These are phyloP conservation scores for Sclerotinia subarctica DNA, from an alignment of 2,329 filamentous ascomycete genomes.

Conservation along the genomic window DNA sequence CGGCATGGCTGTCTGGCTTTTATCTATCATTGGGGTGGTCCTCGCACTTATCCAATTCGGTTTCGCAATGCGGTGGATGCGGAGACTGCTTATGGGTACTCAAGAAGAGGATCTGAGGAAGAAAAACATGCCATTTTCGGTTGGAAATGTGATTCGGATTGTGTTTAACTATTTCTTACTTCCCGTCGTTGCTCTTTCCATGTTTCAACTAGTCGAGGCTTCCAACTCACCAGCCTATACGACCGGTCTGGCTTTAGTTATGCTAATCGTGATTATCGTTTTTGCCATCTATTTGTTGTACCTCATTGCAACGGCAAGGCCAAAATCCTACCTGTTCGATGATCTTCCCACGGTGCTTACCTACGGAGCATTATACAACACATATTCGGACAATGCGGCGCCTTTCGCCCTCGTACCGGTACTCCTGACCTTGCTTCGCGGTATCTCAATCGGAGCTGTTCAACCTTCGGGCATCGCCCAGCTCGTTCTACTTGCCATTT, in stretches of 20 bases:
- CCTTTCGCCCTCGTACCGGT: conserved; percentile 87
- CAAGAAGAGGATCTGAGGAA: conserved; percentile 82
- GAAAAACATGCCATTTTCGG: conserved; percentile 86
- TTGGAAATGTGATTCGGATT: conserved; percentile 77
- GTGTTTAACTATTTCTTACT: conserved; percentile 91
- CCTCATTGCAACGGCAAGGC: conserved; percentile 75
- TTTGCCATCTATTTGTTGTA: conserved; percentile 77
- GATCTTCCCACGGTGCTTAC: conserved; percentile 84
- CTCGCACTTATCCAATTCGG: conserved; percentile 70
- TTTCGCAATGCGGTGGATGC: conserved; percentile 74
- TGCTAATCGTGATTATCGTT: conserved; percentile 68
- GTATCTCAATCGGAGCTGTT: conserved; percentile 86
- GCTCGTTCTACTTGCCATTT: conserved; percentile 86
- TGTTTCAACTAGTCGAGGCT: conserved; percentile 86
- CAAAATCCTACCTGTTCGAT: conserved; percentile 86
- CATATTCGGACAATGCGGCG: conserved; percentile 89
- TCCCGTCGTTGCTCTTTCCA: conserved; percentile 79
- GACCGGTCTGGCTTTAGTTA: conserved; percentile 70
- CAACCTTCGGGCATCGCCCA: conserved; percentile 93
- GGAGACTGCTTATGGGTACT: conserved; percentile 66
- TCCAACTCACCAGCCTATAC: conserved; percentile 63
- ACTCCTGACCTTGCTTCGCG: conserved; percentile 78
- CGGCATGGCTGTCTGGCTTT: conserved; percentile 87
- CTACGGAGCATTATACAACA: conserved; percentile 95
- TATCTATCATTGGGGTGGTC: conserved; percentile 68